A percentile compares a stretch with the other conserved stretches of the same genome.
Conservation (phyloP, 257 asterid genomes). For the Fraxinus anomala region DNA sequence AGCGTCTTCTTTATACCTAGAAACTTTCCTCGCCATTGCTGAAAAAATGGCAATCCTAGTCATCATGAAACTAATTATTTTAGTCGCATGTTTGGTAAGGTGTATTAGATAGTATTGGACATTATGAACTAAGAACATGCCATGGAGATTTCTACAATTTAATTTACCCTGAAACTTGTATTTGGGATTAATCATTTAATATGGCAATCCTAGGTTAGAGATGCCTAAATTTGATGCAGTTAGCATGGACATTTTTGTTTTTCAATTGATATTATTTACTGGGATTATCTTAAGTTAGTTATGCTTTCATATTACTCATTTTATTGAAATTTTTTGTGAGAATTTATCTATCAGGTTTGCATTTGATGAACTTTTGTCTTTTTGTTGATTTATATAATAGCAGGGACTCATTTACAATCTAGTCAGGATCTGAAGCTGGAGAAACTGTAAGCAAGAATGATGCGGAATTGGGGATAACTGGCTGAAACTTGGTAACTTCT, state of each 20-base stretch:
- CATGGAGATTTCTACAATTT: neutral
- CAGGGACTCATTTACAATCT: neutral
- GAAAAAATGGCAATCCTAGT: neutral
- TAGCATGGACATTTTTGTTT: neutral
- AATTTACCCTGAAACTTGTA: neutral
- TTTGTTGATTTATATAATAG: neutral
- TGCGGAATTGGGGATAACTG: neutral
- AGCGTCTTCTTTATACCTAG: neutral
- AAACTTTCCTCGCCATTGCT: neutral
- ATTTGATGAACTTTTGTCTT: neutral
- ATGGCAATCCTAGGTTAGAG: neutral
- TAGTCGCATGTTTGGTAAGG: neutral
- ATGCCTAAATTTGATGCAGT: neutral
- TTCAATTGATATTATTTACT: neutral
- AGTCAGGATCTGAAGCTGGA: constrained; percentile 17
- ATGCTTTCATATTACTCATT: neutral
- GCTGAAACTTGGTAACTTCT: neutral
- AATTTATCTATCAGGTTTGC: neutral
- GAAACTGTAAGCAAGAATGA: neutral
- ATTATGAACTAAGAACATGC: too few relatives aligned
- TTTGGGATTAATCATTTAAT: neutral
- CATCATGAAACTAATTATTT: neutral
- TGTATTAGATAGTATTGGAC: neutral
- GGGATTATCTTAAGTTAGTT: neutral
- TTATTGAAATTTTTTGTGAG: neutral